These are phyloP conservation scores for Acanthamoeba lugdunensis DNA, from an alignment of 208 protist species.

Conservation along the genomic window DNA sequence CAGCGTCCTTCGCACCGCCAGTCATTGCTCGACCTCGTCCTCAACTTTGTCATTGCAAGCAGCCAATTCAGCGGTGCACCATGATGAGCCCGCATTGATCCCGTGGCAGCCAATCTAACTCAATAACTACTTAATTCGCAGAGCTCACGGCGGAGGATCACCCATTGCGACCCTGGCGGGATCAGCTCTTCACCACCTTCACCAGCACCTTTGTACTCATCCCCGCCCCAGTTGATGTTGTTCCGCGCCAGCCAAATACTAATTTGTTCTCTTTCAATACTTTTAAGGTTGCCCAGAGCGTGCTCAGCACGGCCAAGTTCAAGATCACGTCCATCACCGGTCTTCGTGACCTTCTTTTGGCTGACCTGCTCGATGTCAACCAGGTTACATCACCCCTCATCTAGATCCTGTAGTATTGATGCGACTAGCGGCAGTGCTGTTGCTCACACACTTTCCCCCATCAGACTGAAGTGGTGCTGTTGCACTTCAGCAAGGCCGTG, in stretches of 20 bases:
- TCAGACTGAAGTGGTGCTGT: neutral
- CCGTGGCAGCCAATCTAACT: neutral
- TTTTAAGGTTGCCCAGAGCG: neutral
- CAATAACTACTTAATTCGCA: neutral
- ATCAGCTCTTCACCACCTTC: conserved; percentile 6
- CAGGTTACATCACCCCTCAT: neutral
- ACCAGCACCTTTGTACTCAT: conserved; percentile 17
- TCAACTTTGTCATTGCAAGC: conserved; percentile 45
- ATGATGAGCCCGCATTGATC: neutral
- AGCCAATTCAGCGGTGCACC: neutral
- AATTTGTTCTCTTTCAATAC: neutral
- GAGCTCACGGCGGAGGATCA: neutral
- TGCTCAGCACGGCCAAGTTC: conserved; percentile 31
- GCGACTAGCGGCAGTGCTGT: neutral
- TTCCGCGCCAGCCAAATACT: neutral
- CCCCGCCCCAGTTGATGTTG: neutral
- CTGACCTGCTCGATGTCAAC: neutral
- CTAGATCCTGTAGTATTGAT: neutral
- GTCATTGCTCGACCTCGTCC: conserved; percentile 41
- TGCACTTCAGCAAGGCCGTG: neutral
- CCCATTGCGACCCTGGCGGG: conserved; percentile 1
- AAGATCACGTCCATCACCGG: conserved; percentile 42
- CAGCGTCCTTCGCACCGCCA: conserved; percentile 39
- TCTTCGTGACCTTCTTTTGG: neutral
- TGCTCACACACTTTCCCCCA: neutral